Conservation (phyloP, 257 asterid genomes). For the Scutellaria barbata region DNA sequence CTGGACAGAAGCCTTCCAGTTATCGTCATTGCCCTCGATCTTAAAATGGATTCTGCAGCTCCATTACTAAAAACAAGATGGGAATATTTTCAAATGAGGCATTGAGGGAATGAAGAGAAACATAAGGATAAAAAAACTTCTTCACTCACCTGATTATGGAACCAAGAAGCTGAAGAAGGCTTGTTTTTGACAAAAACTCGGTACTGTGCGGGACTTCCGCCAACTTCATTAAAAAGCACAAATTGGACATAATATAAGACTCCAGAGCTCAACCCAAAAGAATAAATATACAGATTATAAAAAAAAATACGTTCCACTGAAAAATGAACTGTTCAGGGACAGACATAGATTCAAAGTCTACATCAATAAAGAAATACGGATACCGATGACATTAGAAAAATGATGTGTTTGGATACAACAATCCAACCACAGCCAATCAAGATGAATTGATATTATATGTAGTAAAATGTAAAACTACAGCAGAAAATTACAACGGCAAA, state of each 20-base stretch:
- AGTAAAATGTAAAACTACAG: neutral
- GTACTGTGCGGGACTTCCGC: slow-evolving; percentile 83
- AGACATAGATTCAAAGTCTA: neutral
- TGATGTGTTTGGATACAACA: slow-evolving; percentile 5
- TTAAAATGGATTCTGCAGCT: slow-evolving; percentile 72
- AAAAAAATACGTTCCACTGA: neutral
- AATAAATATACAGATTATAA: neutral
- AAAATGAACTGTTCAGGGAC: slow-evolving; percentile 1
- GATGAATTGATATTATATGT: neutral
- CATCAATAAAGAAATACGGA: slow-evolving; percentile 15
- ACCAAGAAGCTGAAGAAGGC: slow-evolving; percentile 77
- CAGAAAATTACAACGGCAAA: neutral
- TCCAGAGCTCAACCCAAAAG: slow-evolving; percentile 4
- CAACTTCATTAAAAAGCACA: slow-evolving; percentile 60
- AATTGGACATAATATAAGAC: slow-evolving; percentile 16
- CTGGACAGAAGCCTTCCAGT: slow-evolving; percentile 89
- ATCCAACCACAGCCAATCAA: slow-evolving; percentile 21
- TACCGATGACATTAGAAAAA: neutral
- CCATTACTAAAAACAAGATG: slow-evolving; percentile 51
- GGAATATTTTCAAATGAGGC: slow-evolving; percentile 23
- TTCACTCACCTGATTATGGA: slow-evolving; percentile 74
- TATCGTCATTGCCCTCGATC: slow-evolving; percentile 93
- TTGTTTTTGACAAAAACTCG: slow-evolving; percentile 78
- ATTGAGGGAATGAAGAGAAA: slow-evolving; percentile 14
- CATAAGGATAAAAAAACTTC: slow-evolving; percentile 15